Conservation (phyloP, 108 stramenopile genomes). For the Poteriospumella lacustris region DNA sequence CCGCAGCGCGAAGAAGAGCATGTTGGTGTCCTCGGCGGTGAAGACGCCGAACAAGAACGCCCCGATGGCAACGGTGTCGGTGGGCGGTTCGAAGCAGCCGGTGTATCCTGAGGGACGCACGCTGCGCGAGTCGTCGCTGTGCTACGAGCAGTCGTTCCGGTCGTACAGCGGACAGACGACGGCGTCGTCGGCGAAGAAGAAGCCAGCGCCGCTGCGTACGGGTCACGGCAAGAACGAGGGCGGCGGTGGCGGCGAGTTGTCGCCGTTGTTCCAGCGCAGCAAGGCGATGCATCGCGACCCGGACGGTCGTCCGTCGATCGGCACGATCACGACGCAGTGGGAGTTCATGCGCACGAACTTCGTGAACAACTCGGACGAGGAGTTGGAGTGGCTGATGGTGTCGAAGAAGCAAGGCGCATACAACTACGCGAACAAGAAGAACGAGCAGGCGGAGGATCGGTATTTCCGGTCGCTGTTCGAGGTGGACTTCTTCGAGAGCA, state of each 20-base stretch:
- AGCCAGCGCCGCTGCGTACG: no score
- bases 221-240: background rate
- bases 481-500: background rate
- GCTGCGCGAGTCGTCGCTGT: no score
- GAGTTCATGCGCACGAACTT: constrained; percentile 21
- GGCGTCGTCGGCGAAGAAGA: background rate
- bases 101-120: no score
- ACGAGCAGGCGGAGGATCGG: constrained; percentile 11
- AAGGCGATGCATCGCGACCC: background rate
- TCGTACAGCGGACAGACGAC: background rate
- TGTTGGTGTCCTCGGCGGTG: no score
- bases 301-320: constrained; percentile 18
- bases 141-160: no score
- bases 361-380: constrained; percentile 19
- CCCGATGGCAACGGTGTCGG: no score
- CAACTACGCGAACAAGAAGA: background rate
- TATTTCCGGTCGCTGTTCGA: constrained; percentile 10
- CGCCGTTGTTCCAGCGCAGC: background rate
- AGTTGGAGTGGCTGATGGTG: constrained; percentile 25
- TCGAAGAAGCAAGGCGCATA: constrained; percentile 24
- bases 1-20: no score
- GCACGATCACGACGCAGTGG: constrained; percentile 23
- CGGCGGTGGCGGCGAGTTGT: background rate
- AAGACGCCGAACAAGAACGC: no score
- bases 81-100: no score